A percentile compares a stretch with the other conserved stretches of the same genome.
phyloP scores from a whole-genome alignment of 805 yeast genomes.

The Henningerozyma blattae region DNA sequence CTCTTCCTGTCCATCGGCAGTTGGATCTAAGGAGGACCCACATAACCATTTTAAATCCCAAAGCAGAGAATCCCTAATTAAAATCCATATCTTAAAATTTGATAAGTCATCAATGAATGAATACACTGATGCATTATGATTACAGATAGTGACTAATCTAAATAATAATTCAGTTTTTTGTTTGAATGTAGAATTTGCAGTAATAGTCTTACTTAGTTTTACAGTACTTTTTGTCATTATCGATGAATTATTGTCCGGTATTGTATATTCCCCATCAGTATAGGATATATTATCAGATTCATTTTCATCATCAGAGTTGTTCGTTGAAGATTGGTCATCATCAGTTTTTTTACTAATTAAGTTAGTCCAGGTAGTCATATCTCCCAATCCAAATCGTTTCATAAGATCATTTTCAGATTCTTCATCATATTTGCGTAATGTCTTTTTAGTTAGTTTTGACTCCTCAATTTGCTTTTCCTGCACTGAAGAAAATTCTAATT shows the following conservation, averaged over 20 bases:
- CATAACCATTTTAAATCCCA: slow-evolving; percentile 19
- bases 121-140: slow-evolving; percentile 23
- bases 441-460: neutral
- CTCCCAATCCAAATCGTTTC: slow-evolving; percentile 21
- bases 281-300: slow-evolving; percentile 1
- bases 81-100: slow-evolving; percentile 22
- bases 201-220: neutral
- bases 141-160: slow-evolving; percentile 19
- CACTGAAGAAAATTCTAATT: slow-evolving; percentile 20
- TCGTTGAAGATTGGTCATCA: neutral
- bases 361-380: slow-evolving; percentile 23
- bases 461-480: slow-evolving; percentile 10
- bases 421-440: slow-evolving; percentile 11
- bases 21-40: neutral
- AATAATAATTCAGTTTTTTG: slow-evolving; percentile 13
- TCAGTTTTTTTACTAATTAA: slow-evolving; percentile 10
- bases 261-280: neutral
- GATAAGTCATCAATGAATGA: slow-evolving; percentile 19
- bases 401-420: slow-evolving; percentile 12
- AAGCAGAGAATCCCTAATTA: slow-evolving; percentile 22
- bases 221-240: neutral
- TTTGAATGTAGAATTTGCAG: slow-evolving; percentile 1
- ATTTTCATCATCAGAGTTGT: neutral
- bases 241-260: neutral
- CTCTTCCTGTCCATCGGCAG: neutral